Evolutionary conservation across 306 rosid species (phyloP), one percentile per base, ranked within the genome.

Genomic region (Herpetospermum pedunculosum): DNA sequence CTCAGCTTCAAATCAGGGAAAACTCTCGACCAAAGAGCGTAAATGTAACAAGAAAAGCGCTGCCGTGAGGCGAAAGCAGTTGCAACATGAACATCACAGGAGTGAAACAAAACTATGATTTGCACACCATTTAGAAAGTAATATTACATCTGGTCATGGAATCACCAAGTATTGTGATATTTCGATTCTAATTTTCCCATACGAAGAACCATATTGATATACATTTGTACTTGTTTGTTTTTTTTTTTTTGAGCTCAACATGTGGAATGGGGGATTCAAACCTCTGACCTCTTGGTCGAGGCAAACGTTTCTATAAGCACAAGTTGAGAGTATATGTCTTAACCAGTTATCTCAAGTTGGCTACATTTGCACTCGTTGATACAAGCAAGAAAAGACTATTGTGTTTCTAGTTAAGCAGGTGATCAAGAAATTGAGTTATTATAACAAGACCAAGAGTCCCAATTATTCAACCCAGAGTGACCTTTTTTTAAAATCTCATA

Each of bases 1-100:
- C 43, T 55, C 60, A 86, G 73, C 67, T 76, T 21, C 62, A 67
- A 60, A 70, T 46, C 11, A 26, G 57, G 57, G 4, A 3, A 16
- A 70, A 26, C 11, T 8, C 41, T 44, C 0, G 5, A 25, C 26
- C 7, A 8, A 26, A 70, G 2, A 2, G 3, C 6, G 1, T n/a
- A 37, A 64, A 5, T 29, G 23, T 23, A 7, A 37, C 23, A 5
- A 16, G 47, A 30, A 70, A 70, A 25, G 15, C 38, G 47, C 74
- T 29, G 28, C 16, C 25, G 1, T 8, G 30, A 23, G 16, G 23
- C 21, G 8, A 60, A 32, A 16, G n/a, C 68, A 60, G 32, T 32
- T 32, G 15, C 25, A 18, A 8, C 43, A 32, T 28, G 34, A 23
- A 25, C 32, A 54, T 25, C 3, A 10, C 34, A 54, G 62, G 34